phyloP scores from a whole-genome alignment of 2,329 filamentous ascomycete genomes.

The Aspergillus sp. region DNA sequence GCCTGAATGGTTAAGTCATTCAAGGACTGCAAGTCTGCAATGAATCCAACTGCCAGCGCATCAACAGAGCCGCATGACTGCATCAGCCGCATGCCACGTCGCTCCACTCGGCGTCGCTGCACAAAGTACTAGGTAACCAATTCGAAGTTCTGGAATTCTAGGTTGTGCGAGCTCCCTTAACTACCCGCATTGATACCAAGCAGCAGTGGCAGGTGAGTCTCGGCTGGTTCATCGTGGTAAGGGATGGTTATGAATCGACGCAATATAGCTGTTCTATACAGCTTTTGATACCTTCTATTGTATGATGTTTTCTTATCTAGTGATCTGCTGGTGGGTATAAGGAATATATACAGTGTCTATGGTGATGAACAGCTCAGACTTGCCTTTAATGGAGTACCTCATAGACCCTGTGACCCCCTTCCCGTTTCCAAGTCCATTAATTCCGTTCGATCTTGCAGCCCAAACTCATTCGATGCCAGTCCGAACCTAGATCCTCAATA shows the following conservation, averaged over 20 bases:
- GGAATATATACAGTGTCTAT: not conserved
- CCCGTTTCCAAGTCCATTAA: not conserved
- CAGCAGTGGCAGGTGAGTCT: no score
- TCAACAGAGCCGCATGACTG: no score
- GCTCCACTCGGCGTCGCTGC: no score
- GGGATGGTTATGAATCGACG: not conserved
- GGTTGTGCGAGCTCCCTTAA: no score
- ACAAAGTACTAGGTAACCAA: no score
- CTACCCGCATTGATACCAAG: no score
- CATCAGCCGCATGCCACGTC: no score
- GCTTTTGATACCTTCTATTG: not conserved
- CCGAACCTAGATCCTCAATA: not conserved
- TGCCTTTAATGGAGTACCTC: conserved; percentile 32
- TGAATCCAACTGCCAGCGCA: no score
- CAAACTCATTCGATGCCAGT: not conserved
- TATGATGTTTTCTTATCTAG: not conserved
- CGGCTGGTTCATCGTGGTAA: no score
- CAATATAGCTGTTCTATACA: not conserved
- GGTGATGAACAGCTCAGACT: conserved; percentile 33
- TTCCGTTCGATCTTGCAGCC: not conserved
- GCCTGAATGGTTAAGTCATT: no score
- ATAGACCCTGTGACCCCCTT: conserved; percentile 9
- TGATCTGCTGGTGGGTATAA: not conserved
- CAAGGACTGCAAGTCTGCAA: not conserved
- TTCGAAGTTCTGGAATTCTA: no score